These are phyloP conservation scores for Dictyostelium citrinum DNA, from an alignment of 78 protist species.

Conservation along the genomic window DNA sequence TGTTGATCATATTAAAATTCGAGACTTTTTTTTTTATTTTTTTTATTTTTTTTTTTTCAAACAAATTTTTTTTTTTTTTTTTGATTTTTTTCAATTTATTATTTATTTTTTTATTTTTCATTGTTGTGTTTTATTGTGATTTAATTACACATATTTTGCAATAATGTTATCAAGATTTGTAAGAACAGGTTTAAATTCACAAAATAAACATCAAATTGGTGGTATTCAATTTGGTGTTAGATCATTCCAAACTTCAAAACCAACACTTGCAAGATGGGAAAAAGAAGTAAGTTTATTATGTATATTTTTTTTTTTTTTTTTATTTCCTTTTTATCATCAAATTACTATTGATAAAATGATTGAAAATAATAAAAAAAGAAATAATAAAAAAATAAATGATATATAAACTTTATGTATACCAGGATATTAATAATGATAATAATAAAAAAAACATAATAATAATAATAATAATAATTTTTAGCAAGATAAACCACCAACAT, in stretches of 20 bases:
- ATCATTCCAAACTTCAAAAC: conserved; percentile 18
- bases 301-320: background rate
- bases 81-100: background rate
- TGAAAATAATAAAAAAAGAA: background rate
- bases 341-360: background rate
- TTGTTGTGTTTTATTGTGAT: background rate
- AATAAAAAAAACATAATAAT: background rate
- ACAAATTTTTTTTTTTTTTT: conserved; percentile 7
- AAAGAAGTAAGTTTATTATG: conserved; percentile 1
- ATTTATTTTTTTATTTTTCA: background rate
- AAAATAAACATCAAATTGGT: background rate
- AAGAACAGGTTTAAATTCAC: background rate
- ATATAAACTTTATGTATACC: background rate
- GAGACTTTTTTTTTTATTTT: background rate
- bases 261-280: conserved; percentile 59
- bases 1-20: background rate
- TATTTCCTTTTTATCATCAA: background rate
- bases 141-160: background rate
- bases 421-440: background rate
- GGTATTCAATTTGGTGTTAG: background rate
- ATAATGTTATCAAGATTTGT: background rate
- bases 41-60: background rate
- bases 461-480: conserved; percentile 1
- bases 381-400: background rate
- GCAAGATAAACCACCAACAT: conserved; percentile 53